Evolutionary conservation across 164 flowering plant species (phyloP).

Genomic region (Vitis amurensis): DNA sequence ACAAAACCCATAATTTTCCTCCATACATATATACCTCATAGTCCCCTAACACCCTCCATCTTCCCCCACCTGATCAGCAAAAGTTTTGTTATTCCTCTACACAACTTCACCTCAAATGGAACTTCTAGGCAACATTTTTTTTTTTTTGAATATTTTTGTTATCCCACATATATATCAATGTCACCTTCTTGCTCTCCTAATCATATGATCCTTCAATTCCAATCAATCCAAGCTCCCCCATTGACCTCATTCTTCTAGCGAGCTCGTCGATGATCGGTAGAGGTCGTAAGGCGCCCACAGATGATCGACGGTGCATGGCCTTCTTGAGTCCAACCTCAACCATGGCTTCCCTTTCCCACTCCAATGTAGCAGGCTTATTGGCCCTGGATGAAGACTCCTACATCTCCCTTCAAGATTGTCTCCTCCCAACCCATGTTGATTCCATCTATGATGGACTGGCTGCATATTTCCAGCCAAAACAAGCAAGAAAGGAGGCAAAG

Average conservation of each 20-base stretch:
- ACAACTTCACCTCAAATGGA: too few relatives aligned
- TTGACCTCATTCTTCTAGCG: conserved; percentile 37
- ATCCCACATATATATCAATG: too few relatives aligned
- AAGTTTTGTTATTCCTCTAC: too few relatives aligned
- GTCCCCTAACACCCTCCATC: background rate
- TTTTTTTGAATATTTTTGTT: background rate
- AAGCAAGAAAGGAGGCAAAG: conserved; percentile 56
- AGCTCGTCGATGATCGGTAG: conserved; percentile 29
- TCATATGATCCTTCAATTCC: too few relatives aligned
- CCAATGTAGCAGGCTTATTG: conserved; percentile 60
- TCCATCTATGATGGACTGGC: conserved; percentile 60
- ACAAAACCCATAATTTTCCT: background rate
- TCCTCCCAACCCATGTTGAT: conserved; percentile 66
- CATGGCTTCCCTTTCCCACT: conserved; percentile 68
- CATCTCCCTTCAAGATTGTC: conserved; percentile 59
- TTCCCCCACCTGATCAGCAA: too few relatives aligned
- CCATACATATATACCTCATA: background rate
- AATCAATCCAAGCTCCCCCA: background rate
- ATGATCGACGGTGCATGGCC: conserved; percentile 52
- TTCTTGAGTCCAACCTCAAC: conserved; percentile 54
- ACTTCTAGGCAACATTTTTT: background rate
- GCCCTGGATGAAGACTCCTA: conserved; percentile 60
- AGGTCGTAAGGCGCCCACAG: conserved; percentile 61
- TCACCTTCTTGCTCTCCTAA: too few relatives aligned
- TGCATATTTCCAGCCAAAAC: conserved; percentile 51